A percentile compares a stretch with the other conserved stretches of the same genome.
Evolutionary conservation across 139 green algal species (phyloP).

Genomic region (Marvania coccoides): DNA sequence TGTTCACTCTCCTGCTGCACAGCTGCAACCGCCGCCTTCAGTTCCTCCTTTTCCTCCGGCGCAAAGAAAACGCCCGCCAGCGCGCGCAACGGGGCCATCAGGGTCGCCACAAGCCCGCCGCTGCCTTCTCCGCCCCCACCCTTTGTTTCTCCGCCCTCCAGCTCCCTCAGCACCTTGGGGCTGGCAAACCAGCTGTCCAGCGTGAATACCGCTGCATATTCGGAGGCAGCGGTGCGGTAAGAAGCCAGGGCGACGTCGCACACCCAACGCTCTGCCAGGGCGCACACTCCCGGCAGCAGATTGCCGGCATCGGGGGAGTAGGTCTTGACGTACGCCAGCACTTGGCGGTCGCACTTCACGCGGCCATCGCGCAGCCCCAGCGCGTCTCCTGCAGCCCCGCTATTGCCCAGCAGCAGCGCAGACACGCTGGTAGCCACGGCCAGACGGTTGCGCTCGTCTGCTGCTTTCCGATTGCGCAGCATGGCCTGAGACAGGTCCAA

Average conservation of each 20-base stretch:
- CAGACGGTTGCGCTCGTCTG: constrained; percentile 21
- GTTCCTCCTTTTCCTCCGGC: not conserved
- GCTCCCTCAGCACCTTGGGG: not conserved
- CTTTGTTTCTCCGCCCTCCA: too few species aligned
- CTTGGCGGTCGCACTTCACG: constrained; percentile 17
- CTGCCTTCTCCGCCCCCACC: too few species aligned
- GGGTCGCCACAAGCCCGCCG: not conserved
- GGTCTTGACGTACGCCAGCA: constrained; percentile 26
- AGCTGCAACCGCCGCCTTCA: too few species aligned
- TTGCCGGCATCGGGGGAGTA: constrained; percentile 11
- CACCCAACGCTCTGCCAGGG: constrained; percentile 31
- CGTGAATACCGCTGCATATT: constrained; percentile 9
- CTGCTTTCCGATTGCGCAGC: constrained; percentile 5
- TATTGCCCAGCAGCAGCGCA: constrained; percentile 35
- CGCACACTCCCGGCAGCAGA: constrained; percentile 32
- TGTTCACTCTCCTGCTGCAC: too few species aligned
- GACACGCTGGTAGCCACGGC: constrained; percentile 14
- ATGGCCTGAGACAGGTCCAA: not conserved
- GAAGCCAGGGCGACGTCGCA: constrained; percentile 24
- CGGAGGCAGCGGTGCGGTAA: constrained; percentile 2
- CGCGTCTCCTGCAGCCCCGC: constrained; percentile 2
- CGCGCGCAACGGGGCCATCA: not conserved
- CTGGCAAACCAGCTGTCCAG: constrained; percentile 27
- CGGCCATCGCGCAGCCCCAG: constrained; percentile 11
- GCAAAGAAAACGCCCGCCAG: not conserved